These are phyloP conservation scores for Nephelium lappaceum DNA, from an alignment of 345 rosid species.

Conservation along the genomic window DNA sequence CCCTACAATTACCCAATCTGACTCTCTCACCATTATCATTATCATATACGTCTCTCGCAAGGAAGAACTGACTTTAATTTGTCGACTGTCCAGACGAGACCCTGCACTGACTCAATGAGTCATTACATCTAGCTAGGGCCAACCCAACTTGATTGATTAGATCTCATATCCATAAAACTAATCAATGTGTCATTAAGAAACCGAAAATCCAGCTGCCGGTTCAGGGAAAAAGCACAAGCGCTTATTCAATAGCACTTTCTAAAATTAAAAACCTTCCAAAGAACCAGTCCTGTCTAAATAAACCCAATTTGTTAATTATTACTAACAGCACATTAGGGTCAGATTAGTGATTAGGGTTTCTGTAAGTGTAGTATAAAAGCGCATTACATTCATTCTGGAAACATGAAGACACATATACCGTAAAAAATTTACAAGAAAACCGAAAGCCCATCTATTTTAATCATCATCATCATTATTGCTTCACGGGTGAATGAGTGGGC, in stretches of 20 bases:
- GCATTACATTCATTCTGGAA: neutral
- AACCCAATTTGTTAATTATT: neutral
- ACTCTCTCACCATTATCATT: neutral
- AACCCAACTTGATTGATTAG: neutral
- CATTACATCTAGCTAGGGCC: too few relatives aligned
- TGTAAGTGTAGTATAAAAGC: too few relatives aligned
- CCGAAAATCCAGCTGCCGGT: slow-evolving; percentile 20
- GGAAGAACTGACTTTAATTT: neutral
- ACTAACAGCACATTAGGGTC: too few relatives aligned
- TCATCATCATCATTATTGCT: neutral
- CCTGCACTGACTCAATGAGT: neutral
- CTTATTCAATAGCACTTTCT: neutral
- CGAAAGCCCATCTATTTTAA: too few relatives aligned
- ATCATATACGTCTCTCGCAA: slow-evolving; percentile 3
- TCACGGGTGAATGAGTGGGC: slow-evolving; percentile 6
- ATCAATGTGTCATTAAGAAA: neutral
- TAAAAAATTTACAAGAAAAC: too few relatives aligned
- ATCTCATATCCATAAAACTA: neutral
- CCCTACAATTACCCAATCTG: neutral
- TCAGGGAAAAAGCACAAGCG: neutral
- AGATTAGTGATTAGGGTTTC: too few relatives aligned
- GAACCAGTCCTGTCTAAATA: neutral
- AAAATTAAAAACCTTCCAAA: neutral
- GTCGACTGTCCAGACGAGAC: neutral
- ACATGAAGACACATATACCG: too few relatives aligned